Conservation (phyloP, 495 filamentous ascomycete species). For the Xylaria sp. region DNA sequence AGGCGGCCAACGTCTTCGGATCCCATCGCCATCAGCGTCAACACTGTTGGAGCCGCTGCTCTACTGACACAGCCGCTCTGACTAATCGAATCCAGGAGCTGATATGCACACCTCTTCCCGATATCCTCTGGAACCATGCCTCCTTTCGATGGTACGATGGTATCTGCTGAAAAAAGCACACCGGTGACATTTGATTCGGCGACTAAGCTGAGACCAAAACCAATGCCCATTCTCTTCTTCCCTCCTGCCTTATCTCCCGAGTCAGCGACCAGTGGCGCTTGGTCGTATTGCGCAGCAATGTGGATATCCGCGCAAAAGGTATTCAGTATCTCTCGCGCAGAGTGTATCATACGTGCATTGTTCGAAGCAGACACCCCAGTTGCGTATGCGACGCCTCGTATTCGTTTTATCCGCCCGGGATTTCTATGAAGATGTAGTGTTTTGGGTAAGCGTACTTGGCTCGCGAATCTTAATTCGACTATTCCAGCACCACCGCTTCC, state of each 20-base stretch:
- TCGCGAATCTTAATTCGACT: conserved; percentile 89
- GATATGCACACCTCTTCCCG: conserved; percentile 84
- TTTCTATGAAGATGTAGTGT: conserved; percentile 85
- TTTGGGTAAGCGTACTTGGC: conserved; percentile 90
- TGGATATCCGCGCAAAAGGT: conserved; percentile 86
- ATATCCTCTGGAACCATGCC: conserved; percentile 88
- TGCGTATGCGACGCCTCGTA: conserved; percentile 92
- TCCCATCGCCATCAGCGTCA: conserved; percentile 97
- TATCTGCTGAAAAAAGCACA: conserved; percentile 85
- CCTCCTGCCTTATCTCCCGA: conserved; percentile 62
- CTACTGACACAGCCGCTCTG: conserved; percentile 82
- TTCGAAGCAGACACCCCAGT: conserved; percentile 89
- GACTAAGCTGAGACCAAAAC: conserved; percentile 88
- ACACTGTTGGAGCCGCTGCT: conserved; percentile 70
- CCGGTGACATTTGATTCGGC: conserved; percentile 85
- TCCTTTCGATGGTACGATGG: conserved; percentile 78
- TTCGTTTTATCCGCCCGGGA: conserved; percentile 84
- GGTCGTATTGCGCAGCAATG: conserved; percentile 68
- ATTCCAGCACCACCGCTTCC: conserved; percentile 86
- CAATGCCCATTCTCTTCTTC: conserved; percentile 65
- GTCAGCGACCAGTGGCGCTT: conserved; percentile 71
- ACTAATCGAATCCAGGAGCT: conserved; percentile 81
- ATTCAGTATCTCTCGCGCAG: conserved; percentile 86
- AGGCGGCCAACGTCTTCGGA: conserved; percentile 65
- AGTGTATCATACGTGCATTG: conserved; percentile 94